These are phyloP conservation scores for Cercospora sojina DNA, from an alignment of 2,329 filamentous ascomycete genomes.

Conservation along the genomic window DNA sequence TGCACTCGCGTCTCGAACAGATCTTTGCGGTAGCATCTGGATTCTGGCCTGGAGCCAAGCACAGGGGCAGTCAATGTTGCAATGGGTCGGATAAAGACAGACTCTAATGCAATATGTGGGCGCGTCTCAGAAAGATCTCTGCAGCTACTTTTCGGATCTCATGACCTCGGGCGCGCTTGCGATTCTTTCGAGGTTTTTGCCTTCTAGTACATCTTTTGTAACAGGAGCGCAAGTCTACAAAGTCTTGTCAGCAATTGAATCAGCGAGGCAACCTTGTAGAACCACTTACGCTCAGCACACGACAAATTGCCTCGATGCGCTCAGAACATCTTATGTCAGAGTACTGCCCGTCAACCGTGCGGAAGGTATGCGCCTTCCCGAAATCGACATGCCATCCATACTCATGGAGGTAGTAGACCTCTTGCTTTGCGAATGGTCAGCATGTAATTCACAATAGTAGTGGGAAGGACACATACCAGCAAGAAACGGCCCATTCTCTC, in stretches of 20 bases:
- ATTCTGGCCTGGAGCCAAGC: neutral
- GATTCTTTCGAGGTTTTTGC: neutral
- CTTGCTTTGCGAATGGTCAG: neutral
- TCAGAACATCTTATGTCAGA: neutral
- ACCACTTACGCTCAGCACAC: neutral
- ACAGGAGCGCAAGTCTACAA: neutral
- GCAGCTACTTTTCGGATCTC: neutral
- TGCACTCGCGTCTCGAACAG: neutral
- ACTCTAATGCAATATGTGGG: neutral
- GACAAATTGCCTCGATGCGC: neutral
- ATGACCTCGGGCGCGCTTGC: neutral
- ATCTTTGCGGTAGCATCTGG: neutral
- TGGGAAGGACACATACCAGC: neutral
- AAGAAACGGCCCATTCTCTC: neutral
- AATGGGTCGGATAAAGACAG: neutral
- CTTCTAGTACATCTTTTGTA: neutral
- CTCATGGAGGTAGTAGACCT: neutral
- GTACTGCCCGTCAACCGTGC: neutral
- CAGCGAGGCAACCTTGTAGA: neutral
- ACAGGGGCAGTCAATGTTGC: neutral
- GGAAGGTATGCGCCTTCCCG: neutral
- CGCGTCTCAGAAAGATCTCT: neutral
- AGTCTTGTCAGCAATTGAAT: neutral
- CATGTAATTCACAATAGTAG: neutral
- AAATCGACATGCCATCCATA: neutral